Conservation (phyloP, 148 eudicot genomes). For the Fallopia convolvulus region DNA sequence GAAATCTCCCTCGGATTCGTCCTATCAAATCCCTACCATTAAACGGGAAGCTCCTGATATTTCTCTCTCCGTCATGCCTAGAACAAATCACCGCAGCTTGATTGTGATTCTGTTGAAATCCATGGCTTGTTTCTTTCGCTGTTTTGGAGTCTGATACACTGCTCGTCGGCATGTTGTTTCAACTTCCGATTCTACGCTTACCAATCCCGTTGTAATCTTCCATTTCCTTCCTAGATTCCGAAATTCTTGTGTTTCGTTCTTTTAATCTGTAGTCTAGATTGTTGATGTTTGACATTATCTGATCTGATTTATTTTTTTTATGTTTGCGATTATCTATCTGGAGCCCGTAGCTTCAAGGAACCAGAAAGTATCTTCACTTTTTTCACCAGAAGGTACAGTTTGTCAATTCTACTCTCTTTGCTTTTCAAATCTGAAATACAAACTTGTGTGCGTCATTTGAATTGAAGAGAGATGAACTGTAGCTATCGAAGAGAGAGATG, state of each 20-base stretch:
- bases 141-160: neutral
- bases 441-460: neutral
- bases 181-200: neutral
- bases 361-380: neutral
- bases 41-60: neutral
- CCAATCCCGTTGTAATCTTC: neutral
- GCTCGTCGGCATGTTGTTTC: neutral
- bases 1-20: neutral
- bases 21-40: neutral
- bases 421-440: neutral
- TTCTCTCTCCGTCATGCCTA: neutral
- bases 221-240: too few species aligned
- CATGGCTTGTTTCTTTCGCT: constrained; percentile 9
- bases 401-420: neutral
- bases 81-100: constrained; percentile 4
- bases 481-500: constrained; percentile 20
- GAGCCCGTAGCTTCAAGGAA: neutral
- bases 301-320: neutral
- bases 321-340: neutral
- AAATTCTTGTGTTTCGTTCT: neutral
- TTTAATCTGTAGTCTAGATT: neutral
- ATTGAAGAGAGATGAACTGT: constrained; percentile 18
- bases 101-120: constrained; percentile 2
- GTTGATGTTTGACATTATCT: neutral
- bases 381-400: neutral